Percentiles rank a stretch among this genome's conserved stretches.
Evolutionary conservation across 768 basidiomycete species (phyloP).

Genomic region (Tricholoma terreum): DNA sequence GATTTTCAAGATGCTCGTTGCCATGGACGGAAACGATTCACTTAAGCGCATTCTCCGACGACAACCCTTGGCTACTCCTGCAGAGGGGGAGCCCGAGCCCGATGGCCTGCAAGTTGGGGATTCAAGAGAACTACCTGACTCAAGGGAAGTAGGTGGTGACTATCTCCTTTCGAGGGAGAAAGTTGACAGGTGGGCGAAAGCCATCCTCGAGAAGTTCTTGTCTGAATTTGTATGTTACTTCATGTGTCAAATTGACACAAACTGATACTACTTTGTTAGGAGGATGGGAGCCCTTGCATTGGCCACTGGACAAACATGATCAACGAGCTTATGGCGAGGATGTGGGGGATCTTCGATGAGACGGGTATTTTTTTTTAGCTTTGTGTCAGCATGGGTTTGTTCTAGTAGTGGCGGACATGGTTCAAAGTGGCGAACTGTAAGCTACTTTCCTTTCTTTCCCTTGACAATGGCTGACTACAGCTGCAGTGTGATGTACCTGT

Average conservation of each 20-base stretch:
- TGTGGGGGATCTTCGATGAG: constrained; percentile 27
- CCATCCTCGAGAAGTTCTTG: constrained; percentile 3
- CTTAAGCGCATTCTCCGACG: constrained; percentile 17
- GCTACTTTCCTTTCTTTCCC: constrained; percentile 3
- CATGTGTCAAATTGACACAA: background rate
- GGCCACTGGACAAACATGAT: constrained; percentile 20
- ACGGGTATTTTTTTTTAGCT: constrained; percentile 24
- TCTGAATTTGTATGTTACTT: background rate
- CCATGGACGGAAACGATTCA: constrained; percentile 30
- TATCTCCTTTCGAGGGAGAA: constrained; percentile 18
- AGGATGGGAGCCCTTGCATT: constrained; percentile 14
- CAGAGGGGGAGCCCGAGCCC: constrained; percentile 1
- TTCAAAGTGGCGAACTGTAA: constrained; percentile 24
- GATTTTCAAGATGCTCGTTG: constrained; percentile 14
- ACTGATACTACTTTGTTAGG: background rate
- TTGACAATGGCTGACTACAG: background rate
- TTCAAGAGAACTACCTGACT: constrained; percentile 11
- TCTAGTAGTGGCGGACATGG: constrained; percentile 14
- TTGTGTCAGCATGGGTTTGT: constrained; percentile 26
- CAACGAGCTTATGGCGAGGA: constrained; percentile 11
- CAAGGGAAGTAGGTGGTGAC: constrained; percentile 7
- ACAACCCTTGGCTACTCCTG: background rate
- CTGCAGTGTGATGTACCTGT: constrained; percentile 25
- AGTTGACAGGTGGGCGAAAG: constrained; percentile 21
- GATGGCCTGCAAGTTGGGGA: background rate